These are phyloP conservation scores for Solanum pennellii DNA, from an alignment of 257 asterid species.

Conservation along the genomic window DNA sequence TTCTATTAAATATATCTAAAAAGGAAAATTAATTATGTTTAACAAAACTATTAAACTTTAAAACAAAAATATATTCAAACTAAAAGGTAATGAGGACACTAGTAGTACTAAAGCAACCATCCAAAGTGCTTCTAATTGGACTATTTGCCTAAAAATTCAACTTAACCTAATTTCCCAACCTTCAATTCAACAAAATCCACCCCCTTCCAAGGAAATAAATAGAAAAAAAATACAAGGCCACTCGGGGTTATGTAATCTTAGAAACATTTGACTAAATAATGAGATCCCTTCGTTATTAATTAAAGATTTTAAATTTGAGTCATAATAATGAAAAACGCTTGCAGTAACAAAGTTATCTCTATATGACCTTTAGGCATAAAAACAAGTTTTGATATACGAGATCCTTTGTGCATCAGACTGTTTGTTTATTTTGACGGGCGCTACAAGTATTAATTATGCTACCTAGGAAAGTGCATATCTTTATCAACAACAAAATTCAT, in stretches of 20 bases:
- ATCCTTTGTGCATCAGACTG: background rate
- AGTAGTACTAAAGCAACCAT: slow-evolving; percentile 12
- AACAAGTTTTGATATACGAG: background rate
- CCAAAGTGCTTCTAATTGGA: background rate
- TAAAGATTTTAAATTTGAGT: background rate
- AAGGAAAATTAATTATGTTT: background rate
- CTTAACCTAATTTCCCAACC: background rate
- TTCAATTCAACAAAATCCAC: background rate
- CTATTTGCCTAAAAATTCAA: background rate
- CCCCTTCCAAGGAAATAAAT: background rate
- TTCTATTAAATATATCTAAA: background rate
- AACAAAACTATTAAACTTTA: background rate
- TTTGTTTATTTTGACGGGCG: background rate
- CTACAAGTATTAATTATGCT: background rate
- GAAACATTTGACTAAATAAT: background rate
- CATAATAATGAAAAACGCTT: accelerated
- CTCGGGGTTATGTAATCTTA: background rate
- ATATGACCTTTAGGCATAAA: background rate
- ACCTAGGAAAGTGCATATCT: background rate
- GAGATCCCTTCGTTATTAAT: background rate
- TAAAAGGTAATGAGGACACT: background rate
- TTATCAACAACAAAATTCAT: background rate
- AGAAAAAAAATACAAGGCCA: background rate
- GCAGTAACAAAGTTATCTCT: background rate
- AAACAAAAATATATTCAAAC: background rate